Base-by-base conservation (phyloP, 192 early-diverging fungal genomes). In the Pecoramyces ruminantium region DNA sequence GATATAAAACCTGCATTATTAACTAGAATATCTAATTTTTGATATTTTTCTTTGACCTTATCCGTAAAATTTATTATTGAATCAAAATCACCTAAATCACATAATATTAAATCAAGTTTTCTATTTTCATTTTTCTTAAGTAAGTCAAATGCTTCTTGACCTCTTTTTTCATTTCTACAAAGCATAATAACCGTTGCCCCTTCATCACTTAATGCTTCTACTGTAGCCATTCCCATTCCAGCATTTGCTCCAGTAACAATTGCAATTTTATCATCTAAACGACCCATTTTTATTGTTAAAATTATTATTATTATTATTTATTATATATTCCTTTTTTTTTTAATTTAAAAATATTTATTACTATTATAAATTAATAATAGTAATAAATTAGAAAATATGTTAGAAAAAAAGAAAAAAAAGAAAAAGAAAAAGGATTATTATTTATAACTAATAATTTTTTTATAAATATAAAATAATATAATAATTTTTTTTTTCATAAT, bases 1-100 rank as follows among this genome's bases (percentile, higher is more conserved):
- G 84, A 87, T 78, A 90, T 90, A 80, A 89, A 83, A 0, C 91
- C 91, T 77, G 91, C 91, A 67, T 92, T 90, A 85, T 86, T 87
- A 30, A 85, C 83, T n/a, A 86, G 82, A 38, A 87, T 51, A 79
- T 86, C 82, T 5, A 87, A 79, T 38, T 81, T 29, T 2, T 30
- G 25, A 38, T 85, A 78, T 0, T 81, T 29, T 12, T 67, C 28
- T 21, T 81, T 79, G 30, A 90, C 86, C 29, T 84, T 83, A 13
- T 34, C 34, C 3, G 79, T 81, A 58, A 91, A 91, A 0, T 42
- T 80, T 29, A 85, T 83, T 38, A 90, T 84, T 9, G 86, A 89
- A 78, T 78, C 81, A 30, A 87, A 85, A 29, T 88, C 89, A 29
- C 87, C 85, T 16, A 92, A 81, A 78, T 92, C 91, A 16, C 87